phyloP scores from a whole-genome alignment of 345 rosid species.

The Geranium rotundifolium region DNA sequence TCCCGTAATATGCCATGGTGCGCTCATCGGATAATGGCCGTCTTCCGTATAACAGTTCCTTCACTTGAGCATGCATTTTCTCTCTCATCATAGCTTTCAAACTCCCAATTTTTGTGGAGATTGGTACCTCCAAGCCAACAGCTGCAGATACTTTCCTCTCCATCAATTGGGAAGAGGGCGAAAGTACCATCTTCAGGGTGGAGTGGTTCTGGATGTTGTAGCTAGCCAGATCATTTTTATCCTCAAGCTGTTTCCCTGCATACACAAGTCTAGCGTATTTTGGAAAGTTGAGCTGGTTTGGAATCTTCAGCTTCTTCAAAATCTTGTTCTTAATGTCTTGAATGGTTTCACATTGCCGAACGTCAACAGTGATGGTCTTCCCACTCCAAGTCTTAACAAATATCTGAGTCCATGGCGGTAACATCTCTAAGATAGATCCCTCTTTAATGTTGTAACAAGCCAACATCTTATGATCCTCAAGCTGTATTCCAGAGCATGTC shows the following conservation, averaged over 20 bases:
- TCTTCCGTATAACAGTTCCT: no score
- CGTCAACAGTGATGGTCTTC: constrained; percentile 24
- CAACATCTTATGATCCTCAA: constrained; percentile 21
- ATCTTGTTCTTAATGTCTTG: constrained; percentile 12
- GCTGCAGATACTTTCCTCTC: background rate
- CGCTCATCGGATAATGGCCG: no score
- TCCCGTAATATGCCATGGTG: no score
- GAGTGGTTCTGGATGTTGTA: constrained; percentile 19
- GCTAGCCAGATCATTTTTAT: constrained; percentile 10
- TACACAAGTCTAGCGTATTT: constrained; percentile 4
- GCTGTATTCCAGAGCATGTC: constrained; percentile 13
- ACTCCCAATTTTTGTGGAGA: no score
- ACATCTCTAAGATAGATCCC: constrained; percentile 12
- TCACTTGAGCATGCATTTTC: no score
- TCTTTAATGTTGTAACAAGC: constrained; percentile 25
- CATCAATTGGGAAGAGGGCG: background rate
- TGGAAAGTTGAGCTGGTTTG: constrained; percentile 10
- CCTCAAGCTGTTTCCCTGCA: constrained; percentile 21
- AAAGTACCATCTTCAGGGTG: constrained; percentile 15
- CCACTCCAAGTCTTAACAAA: constrained; percentile 25
- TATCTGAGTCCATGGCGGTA: constrained; percentile 11
- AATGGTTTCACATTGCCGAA: constrained; percentile 7
- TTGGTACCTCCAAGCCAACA: no score
- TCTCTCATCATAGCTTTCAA: no score
- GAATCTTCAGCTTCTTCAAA: constrained; percentile 9